Evolutionary conservation across 257 asterid genomes (phyloP), one percentile per base, ranked within the genome.

Genomic region (Eustoma russellianum): DNA sequence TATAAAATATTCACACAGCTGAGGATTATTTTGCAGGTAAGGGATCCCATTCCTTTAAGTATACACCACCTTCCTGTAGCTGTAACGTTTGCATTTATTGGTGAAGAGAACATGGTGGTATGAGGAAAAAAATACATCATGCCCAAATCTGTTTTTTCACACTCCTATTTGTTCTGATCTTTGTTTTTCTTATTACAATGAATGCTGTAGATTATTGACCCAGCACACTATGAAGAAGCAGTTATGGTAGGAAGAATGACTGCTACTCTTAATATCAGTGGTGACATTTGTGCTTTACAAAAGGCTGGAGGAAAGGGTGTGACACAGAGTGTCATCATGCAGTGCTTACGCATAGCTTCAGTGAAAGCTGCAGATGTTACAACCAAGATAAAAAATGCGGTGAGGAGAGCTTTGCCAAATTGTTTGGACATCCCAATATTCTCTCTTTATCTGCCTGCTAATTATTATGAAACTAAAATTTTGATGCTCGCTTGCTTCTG

Each of bases 51-150:
- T 61, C 95, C 99, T 35, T 69, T 92, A 85, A 85, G 74, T 65
- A 75, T 92, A 38, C 99, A 92, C 69, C 99, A 92, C 72, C 93
- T 92, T 52, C 98, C 99, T 62, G 59, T 92, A 59, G 95, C 99
- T 56, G 73, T 92, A 52, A 80, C 97, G 62, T 88, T 87, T 69
- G 99, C 85, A 57, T 83, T 92, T 74, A 73, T 92, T 43, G 95
- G 99, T 24, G 63, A 62, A 1, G 97, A 88, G 74, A 63, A 68
- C 67, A 77, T 68, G 61, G 76, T 79, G 92, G 99, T 85, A 73
- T 61, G 86, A 55, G 56, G 45, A 62, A 35, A n/a, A 15, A 13
- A 1, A 11, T 2, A 11, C 7, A 7, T 38, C 1, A 7, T 8
- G 43, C 7, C 43, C 2, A 38, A 38, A 11, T 33, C 17, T 52